Percentiles rank a stretch among this genome's conserved stretches.
phyloP scores from a whole-genome alignment of 2,329 filamentous ascomycete species.

The Aspergillus pseudoglaucus region DNA sequence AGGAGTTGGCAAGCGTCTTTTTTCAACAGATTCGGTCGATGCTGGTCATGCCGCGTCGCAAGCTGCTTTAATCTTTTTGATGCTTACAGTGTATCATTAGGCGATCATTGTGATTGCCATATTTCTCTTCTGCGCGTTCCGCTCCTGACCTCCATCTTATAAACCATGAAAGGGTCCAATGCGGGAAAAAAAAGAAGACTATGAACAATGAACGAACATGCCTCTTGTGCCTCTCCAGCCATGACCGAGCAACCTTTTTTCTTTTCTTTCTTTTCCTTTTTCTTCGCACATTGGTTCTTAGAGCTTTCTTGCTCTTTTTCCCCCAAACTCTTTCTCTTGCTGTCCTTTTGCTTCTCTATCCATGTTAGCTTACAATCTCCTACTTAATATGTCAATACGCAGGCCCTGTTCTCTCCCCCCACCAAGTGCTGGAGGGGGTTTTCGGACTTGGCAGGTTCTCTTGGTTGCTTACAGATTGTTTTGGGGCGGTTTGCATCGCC shows the following conservation, averaged over 20 bases:
- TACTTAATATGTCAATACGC: background rate
- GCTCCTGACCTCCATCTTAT: background rate
- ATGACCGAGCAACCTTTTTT: background rate
- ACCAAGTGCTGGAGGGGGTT: background rate
- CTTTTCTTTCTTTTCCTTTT: background rate
- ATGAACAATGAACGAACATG: slow-evolving; percentile 25
- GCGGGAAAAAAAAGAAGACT: slow-evolving; percentile 11
- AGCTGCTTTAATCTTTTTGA: slow-evolving; percentile 7
- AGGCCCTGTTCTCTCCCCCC: background rate
- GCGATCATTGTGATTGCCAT: slow-evolving; percentile 4
- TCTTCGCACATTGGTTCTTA: background rate
- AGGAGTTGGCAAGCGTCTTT: slow-evolving; percentile 7
- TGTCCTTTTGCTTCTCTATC: slow-evolving; percentile 8
- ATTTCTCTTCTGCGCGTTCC: slow-evolving; percentile 4
- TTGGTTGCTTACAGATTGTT: background rate
- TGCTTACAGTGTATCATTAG: slow-evolving; percentile 11
- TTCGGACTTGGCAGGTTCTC: background rate
- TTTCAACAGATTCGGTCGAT: slow-evolving; percentile 22
- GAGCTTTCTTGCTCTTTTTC: background rate
- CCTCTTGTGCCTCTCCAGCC: slow-evolving; percentile 10
- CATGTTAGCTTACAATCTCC: slow-evolving; percentile 4
- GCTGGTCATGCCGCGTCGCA: slow-evolving; percentile 29
- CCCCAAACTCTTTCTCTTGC: slow-evolving; percentile 1
- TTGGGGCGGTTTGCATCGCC: background rate
- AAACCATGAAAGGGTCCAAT: slow-evolving; percentile 3